Base-by-base conservation (phyloP, 2,329 filamentous ascomycete species). In the Diaporthe sp. region DNA sequence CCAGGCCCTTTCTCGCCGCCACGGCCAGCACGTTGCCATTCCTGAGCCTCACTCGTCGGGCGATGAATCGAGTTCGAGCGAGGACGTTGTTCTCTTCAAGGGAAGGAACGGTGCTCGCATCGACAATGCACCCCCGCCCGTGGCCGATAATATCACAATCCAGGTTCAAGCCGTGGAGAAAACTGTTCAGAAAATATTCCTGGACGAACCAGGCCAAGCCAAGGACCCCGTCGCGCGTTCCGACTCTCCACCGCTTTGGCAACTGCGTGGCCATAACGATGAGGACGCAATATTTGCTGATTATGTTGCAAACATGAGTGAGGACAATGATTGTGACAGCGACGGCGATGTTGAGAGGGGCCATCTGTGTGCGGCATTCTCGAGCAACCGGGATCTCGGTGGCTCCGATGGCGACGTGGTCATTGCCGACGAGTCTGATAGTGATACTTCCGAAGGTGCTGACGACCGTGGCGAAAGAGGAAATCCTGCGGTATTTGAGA, bases 31-130 rank as follows among this genome's bases (percentile, higher is more conserved):
- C 73, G 20, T 78, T 73, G 0, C 72, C 78, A 76, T 81, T 12
- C 77, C 78, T 22, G 73, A 71, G 55, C 78, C 63, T 44, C 77
- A 73, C 17, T 76, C 79, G 3, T 79, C 82, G 9, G 78, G 78
- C 47, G 76, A 78, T 5, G 79, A 76, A 7, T 81, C 79, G 25
- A 88, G 91, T 77, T 94, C 93, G 0, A 94, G 92, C 80, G 94
- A 94, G 65, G 94, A 98, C 78, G 86, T 95, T 7, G 91, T 95
- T 63, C 80, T 94, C 0, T 95, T 94, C 81, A 89, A 86, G 81
- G 81, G 80, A 74, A 78, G 80, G 82, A 77, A 72, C 31, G 55
- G 44, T 51, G 73, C 73, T 63, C 79, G 75, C 15, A 80, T 79
- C 57, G 73, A 73, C 61, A 53, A 75, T 22, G 20, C 57, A 28